These are phyloP conservation scores for Kwoniella bestiolae DNA, from an alignment of 768 basidiomycete genomes.

Conservation along the genomic window DNA sequence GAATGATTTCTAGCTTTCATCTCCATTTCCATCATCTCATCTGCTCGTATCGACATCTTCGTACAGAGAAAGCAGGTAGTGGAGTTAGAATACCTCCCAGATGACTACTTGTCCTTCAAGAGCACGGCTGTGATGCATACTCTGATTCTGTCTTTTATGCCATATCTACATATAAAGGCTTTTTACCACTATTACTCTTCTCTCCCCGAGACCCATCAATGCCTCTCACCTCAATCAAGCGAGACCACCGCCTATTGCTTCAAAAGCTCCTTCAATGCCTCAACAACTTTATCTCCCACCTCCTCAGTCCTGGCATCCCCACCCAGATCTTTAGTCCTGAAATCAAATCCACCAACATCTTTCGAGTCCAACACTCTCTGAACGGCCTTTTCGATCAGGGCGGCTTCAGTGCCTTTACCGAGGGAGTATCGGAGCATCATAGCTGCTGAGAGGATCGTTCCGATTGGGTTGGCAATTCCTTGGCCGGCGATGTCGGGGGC, in stretches of 20 bases:
- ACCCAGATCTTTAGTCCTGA: constrained; percentile 84
- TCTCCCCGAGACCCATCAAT: too few species aligned
- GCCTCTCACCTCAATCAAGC: too few species aligned
- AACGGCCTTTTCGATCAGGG: constrained; percentile 86
- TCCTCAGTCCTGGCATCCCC: constrained; percentile 75
- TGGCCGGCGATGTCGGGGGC: constrained; percentile 95
- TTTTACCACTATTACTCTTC: neutral
- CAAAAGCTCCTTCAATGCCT: constrained; percentile 68
- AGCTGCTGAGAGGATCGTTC: constrained; percentile 90
- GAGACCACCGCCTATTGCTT: constrained; percentile 37
- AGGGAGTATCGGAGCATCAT: constrained; percentile 95
- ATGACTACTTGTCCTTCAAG: too few species aligned
- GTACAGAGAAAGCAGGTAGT: too few species aligned
- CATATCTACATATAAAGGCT: neutral
- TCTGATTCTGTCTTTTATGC: neutral
- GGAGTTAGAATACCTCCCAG: too few species aligned
- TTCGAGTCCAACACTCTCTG: constrained; percentile 79
- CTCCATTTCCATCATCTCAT: too few species aligned
- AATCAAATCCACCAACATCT: constrained; percentile 71
- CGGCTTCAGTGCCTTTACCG: constrained; percentile 80
- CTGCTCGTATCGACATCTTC: too few species aligned
- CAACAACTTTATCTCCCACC: constrained; percentile 81
- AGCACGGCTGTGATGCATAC: neutral
- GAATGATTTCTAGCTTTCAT: neutral
- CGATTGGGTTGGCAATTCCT: constrained; percentile 91